Evolutionary conservation across 2,329 filamentous ascomycete genomes (phyloP), one percentile per base, ranked within the genome.

Genomic region (Lecanicillium sp.): DNA sequence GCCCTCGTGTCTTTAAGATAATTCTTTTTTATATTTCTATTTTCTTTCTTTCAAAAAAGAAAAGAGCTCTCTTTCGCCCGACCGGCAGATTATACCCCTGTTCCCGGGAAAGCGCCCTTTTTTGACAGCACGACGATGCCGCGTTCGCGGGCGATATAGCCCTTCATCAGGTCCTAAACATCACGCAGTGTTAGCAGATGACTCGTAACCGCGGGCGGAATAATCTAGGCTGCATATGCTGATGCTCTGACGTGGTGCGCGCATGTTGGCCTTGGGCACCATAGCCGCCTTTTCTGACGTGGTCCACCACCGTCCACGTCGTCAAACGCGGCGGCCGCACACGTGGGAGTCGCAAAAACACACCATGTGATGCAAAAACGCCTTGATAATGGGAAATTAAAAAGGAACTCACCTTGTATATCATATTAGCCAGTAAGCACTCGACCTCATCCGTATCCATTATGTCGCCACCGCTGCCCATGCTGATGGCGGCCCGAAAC

Each of bases 71-170:
- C 6, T 12, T 37, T 24, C 20, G n/a, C 39, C 10, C 23, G 17
- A 29, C 11, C 42, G 12, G n/a, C 21, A 21, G 4, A 36, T 47
- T 66, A 84, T 40, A 84, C 68, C 15, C 87, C 87, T 20, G 94
- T 97, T 20, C 90, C 90, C 1, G 94, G 93, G 61, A 98, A 98
- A 2, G 93, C 91, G 33, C 87, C 89, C 50, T 79, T 86, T 67
- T 96, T 97, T 66, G 89, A 96, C 49, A 98, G 70, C 17, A 98
- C 93, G 23, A 98, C 86, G 56, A 90, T 90, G 27, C 86, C 86
- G 56, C 87, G 82, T 57, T 95, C 90, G 47, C 91, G 85, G 26
- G 91, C 85, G 56, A 98, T 98, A 67, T 98, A 98, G 33, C 94
- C 93, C 69, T 97, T 98, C 87, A 98, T 95, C 20, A 93, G 75